phyloP scores from a whole-genome alignment of 2,329 filamentous ascomycete genomes.

The Neofusicoccum parvum region DNA sequence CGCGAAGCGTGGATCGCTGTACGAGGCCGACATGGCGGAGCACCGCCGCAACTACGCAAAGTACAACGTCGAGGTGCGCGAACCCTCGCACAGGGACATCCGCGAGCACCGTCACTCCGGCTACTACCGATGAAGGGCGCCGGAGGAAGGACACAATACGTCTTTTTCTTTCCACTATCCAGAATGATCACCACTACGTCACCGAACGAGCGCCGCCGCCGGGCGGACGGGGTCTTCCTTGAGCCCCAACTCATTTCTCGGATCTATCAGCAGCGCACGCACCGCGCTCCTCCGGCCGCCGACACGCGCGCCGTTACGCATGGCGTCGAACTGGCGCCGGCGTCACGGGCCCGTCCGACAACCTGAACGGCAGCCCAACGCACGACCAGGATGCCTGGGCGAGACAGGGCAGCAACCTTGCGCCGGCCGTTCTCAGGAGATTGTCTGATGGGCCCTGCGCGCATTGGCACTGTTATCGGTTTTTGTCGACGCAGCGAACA shows the following conservation, averaged over 20 bases:
- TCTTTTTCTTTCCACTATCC: not conserved
- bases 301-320: not conserved
- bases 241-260: conserved; percentile 2
- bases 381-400: conserved; percentile 9
- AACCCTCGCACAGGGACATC: conserved; percentile 40
- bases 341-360: not conserved
- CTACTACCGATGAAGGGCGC: conserved; percentile 35
- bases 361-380: conserved; percentile 4
- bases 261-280: not conserved
- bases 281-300: not conserved
- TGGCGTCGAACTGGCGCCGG: not conserved
- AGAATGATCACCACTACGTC: conserved; percentile 8
- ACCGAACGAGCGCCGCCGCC: not conserved
- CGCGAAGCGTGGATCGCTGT: conserved; percentile 43
- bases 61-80: conserved; percentile 46
- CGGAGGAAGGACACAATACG: not conserved
- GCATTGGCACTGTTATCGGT: conserved; percentile 1
- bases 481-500: conserved; percentile 4
- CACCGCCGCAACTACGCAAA: conserved; percentile 38
- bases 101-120: conserved; percentile 41
- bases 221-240: conserved; percentile 2
- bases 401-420: conserved; percentile 13
- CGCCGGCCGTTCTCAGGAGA: not conserved
- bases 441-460: not conserved
- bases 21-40: conserved; percentile 41